Evolutionary conservation across 768 basidiomycete species (phyloP).

Genomic region (Favolaschia claudopus): DNA sequence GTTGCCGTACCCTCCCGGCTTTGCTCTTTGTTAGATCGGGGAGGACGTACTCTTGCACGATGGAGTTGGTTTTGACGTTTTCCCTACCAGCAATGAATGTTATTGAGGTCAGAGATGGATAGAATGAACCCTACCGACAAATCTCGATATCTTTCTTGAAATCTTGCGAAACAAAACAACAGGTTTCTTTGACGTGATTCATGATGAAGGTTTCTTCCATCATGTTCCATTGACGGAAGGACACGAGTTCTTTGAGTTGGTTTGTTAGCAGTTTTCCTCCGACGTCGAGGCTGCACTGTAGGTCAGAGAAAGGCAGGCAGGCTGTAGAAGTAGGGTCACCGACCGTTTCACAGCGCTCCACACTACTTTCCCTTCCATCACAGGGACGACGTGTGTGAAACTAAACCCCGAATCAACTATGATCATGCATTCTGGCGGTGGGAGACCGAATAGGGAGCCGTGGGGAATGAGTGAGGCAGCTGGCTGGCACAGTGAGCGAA

Average conservation of each 20-base stretch:
- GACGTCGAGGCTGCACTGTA: constrained; percentile 80
- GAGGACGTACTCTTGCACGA: constrained; percentile 89
- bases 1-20: constrained; percentile 61
- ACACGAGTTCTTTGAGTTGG: constrained; percentile 91
- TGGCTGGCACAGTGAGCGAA: constrained; percentile 39
- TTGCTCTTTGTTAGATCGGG: constrained; percentile 83
- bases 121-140: constrained; percentile 66
- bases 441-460: constrained; percentile 70
- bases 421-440: constrained; percentile 79
- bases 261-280: constrained; percentile 97
- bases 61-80: constrained; percentile 64
- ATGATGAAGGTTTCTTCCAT: constrained; percentile 96
- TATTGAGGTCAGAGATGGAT: constrained; percentile 20
- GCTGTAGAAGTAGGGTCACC: constrained; percentile 21
- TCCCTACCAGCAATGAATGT: constrained; percentile 45
- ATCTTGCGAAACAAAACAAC: constrained; percentile 83
- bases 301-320: constrained; percentile 16
- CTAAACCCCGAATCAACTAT: constrained; percentile 94
- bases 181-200: constrained; percentile 90
- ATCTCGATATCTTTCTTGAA: constrained; percentile 78
- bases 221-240: constrained; percentile 98
- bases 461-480: constrained; percentile 83
- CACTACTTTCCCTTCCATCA: constrained; percentile 75
- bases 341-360: constrained; percentile 88
- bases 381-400: constrained; percentile 90